These are phyloP conservation scores for Diplodia corticola DNA, from an alignment of 2,329 filamentous ascomycete species.

Conservation along the genomic window DNA sequence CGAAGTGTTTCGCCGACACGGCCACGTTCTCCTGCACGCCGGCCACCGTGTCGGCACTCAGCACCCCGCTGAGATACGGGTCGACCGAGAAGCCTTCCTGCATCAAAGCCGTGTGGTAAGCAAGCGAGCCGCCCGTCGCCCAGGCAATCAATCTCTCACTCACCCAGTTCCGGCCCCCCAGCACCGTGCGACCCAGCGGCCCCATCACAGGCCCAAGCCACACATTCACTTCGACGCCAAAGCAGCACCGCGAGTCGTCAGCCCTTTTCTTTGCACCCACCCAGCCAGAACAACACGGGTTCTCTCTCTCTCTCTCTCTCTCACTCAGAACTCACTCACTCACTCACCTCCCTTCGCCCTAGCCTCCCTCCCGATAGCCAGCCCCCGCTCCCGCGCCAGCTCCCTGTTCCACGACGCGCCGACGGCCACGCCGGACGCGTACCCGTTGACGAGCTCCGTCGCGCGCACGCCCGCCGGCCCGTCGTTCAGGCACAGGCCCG, in stretches of 20 bases:
- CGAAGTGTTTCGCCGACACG: constrained; percentile 55
- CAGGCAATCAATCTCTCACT: too few relatives aligned
- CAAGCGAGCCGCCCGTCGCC: too few relatives aligned
- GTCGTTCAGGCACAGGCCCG: constrained; percentile 44
- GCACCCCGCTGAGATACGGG: constrained; percentile 47
- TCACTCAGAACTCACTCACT: background rate
- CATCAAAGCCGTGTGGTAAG: constrained; percentile 25
- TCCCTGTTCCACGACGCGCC: constrained; percentile 41
- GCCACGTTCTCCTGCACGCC: constrained; percentile 43
- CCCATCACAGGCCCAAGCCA: constrained; percentile 7
- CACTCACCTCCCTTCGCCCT: constrained; percentile 44
- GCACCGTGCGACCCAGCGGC: constrained; percentile 42
- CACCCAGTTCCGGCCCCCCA: constrained; percentile 38
- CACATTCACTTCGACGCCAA: background rate
- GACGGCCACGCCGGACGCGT: constrained; percentile 41
- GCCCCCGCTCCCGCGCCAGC: constrained; percentile 36
- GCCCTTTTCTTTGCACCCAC: background rate
- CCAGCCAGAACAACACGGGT: too few relatives aligned
- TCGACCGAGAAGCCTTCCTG: constrained; percentile 49
- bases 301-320: too few relatives aligned
- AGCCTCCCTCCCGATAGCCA: constrained; percentile 41
- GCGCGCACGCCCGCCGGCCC: constrained; percentile 43
- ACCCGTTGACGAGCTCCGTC: constrained; percentile 40
- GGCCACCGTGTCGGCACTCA: constrained; percentile 42
- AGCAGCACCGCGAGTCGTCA: background rate